A percentile compares a stretch with the other conserved stretches of the same genome.
phyloP scores from a whole-genome alignment of 2,329 filamentous ascomycete species.

The Penicillium polonicum region DNA sequence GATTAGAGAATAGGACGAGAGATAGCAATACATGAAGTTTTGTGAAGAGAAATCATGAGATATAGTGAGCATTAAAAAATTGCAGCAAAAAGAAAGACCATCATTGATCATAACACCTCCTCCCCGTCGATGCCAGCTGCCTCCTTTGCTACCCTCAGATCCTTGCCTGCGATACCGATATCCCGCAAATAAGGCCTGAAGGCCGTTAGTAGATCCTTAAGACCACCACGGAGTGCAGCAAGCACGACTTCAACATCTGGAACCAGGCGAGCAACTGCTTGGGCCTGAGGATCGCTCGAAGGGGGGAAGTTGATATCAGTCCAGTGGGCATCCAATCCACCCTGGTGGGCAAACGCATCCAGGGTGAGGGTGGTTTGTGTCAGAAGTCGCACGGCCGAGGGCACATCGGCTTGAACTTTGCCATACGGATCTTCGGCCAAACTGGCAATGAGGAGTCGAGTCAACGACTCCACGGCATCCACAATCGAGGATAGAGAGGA shows the following conservation, averaged over 20 bases:
- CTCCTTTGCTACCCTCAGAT: constrained; percentile 72
- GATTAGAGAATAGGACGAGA: constrained; percentile 14
- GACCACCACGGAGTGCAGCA: constrained; percentile 61
- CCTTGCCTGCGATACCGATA: constrained; percentile 66
- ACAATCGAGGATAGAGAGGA: constrained; percentile 67
- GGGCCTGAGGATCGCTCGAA: constrained; percentile 29
- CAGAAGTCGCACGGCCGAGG: constrained; percentile 69
- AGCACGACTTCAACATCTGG: constrained; percentile 71
- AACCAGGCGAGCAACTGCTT: constrained; percentile 42
- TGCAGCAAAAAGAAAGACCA: neutral
- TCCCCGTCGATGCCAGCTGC: constrained; percentile 44
- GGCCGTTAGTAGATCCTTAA: constrained; percentile 64
- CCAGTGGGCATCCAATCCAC: constrained; percentile 64
- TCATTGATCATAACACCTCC: constrained; percentile 22
- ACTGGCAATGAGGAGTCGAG: constrained; percentile 68
- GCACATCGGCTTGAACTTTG: constrained; percentile 79
- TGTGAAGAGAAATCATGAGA: constrained; percentile 15
- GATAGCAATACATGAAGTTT: constrained; percentile 17
- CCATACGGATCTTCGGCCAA: constrained; percentile 79
- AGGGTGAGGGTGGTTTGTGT: constrained; percentile 68
- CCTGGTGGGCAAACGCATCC: constrained; percentile 60
- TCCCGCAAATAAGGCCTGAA: constrained; percentile 75
- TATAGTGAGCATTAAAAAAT: constrained; percentile 7
- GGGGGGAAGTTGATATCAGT: constrained; percentile 65
- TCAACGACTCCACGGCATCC: constrained; percentile 69